Conservation (phyloP, 352 stramenopile genomes). For the Phytophthora idaei region DNA sequence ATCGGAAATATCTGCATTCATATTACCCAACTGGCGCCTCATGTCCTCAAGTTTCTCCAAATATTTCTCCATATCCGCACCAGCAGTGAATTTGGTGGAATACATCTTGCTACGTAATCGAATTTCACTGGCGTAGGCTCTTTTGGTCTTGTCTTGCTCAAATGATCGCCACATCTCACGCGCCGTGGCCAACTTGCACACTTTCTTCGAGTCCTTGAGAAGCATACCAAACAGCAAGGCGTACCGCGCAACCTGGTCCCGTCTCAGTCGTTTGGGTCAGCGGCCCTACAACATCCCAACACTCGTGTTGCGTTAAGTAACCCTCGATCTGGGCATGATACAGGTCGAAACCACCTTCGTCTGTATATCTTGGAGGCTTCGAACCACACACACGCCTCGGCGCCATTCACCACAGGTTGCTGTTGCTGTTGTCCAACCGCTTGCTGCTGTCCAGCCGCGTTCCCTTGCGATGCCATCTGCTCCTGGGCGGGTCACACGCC, state of each 20-base stretch:
- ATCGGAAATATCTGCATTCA: constrained; percentile 8
- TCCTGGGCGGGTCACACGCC: too few species aligned
- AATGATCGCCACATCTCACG: constrained; percentile 10
- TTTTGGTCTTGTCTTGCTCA: constrained; percentile 12
- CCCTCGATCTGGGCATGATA: not conserved
- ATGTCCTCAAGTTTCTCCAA: constrained; percentile 12
- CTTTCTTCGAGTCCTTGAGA: constrained; percentile 15
- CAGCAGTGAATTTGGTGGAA: not conserved
- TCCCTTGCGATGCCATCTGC: too few species aligned
- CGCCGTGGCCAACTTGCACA: constrained; percentile 6
- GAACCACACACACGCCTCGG: too few species aligned
- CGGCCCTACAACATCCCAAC: not conserved
- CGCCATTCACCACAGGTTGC: too few species aligned
- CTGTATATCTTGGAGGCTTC: too few species aligned
- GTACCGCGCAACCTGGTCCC: constrained; percentile 9
- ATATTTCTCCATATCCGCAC: constrained; percentile 18
- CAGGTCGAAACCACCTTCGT: too few species aligned
- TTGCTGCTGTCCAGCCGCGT: too few species aligned
- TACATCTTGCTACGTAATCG: constrained; percentile 11
- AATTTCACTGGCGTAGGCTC: constrained; percentile 8
- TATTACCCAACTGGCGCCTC: constrained; percentile 7
- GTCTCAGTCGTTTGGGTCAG: not conserved
- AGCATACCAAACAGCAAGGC: not conserved
- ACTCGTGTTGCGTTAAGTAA: not conserved
- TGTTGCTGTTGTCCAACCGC: too few species aligned